Conservation (phyloP, 345 rosid species). For the Salix dunnii region DNA sequence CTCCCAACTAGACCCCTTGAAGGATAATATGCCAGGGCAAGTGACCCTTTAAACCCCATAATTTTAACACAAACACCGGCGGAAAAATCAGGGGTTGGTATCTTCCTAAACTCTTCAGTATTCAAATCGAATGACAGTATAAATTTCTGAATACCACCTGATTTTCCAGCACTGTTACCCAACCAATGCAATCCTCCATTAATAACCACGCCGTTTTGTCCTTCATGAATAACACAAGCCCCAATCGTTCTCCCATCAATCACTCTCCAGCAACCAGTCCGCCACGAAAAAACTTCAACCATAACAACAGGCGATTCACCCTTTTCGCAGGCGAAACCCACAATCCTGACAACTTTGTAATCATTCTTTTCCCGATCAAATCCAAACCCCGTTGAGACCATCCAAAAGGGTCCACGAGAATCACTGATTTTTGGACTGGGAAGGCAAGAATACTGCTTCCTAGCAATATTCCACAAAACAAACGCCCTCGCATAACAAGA, state of each 20-base stretch:
- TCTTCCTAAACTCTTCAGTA: constrained; percentile 15
- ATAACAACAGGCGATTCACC: background rate
- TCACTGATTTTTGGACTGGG: constrained; percentile 16
- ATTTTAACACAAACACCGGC: constrained; percentile 12
- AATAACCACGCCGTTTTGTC: constrained; percentile 1
- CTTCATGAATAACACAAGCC: constrained; percentile 5
- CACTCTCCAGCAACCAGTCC: constrained; percentile 21
- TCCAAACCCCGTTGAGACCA: constrained; percentile 38
- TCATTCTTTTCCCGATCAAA: constrained; percentile 8
- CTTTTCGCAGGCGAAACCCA: background rate
- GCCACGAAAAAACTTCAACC: constrained; percentile 32
- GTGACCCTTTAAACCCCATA: constrained; percentile 16
- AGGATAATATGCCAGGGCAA: constrained; percentile 28
- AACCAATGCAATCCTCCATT: constrained; percentile 22
- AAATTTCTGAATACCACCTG: background rate
- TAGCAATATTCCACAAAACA: constrained; percentile 33
- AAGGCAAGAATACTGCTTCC: constrained; percentile 11
- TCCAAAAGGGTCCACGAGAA: constrained; percentile 15
- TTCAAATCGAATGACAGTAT: constrained; percentile 29
- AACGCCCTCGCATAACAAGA: constrained; percentile 19
- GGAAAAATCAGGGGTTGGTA: background rate
- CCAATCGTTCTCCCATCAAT: constrained; percentile 11
- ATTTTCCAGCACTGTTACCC: constrained; percentile 10
- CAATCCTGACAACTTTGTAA: constrained; percentile 30
- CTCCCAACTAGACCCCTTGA: background rate